Evolutionary conservation across 2,329 filamentous ascomycete genomes (phyloP).

Genomic region (Fusarium pilosicola): DNA sequence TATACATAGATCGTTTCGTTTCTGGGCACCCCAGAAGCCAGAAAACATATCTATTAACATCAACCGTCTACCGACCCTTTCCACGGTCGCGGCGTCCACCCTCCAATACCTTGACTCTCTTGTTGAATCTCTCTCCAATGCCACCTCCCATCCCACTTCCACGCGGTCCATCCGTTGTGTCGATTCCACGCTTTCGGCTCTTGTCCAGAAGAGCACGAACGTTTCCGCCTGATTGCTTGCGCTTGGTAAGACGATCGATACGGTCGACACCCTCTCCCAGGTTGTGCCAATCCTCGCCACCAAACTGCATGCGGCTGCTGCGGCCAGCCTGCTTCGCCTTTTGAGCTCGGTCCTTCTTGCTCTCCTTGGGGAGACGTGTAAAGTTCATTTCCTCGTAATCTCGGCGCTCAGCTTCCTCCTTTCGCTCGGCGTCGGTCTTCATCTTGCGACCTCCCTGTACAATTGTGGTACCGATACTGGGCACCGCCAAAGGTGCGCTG

Average conservation of each 20-base stretch:
- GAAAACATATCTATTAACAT: conserved; percentile 16
- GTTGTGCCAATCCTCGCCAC: conserved; percentile 92
- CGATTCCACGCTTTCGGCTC: conserved; percentile 82
- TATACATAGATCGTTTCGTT: not conserved
- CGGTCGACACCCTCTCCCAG: conserved; percentile 87
- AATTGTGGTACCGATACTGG: conserved; percentile 93
- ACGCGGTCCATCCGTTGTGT: conserved; percentile 74
- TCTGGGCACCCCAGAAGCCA: not conserved
- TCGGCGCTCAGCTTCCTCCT: conserved; percentile 79
- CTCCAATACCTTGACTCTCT: conserved; percentile 69
- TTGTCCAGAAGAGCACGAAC: conserved; percentile 77
- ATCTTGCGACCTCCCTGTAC: conserved; percentile 79
- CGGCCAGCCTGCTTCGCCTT: conserved; percentile 63
- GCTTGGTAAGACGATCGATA: conserved; percentile 83
- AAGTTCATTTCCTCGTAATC: conserved; percentile 96
- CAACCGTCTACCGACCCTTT: conserved; percentile 50
- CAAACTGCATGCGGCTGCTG: conserved; percentile 72
- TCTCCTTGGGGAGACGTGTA: conserved; percentile 82
- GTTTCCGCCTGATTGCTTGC: conserved; percentile 67
- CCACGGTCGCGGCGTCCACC: conserved; percentile 57
- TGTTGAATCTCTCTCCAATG: conserved; percentile 80
- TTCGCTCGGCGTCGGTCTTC: conserved; percentile 80
- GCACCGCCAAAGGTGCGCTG: conserved; percentile 80
- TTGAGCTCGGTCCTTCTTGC: conserved; percentile 85
- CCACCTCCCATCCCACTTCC: conserved; percentile 67